Percentiles rank a stretch among this genome's conserved stretches.
Evolutionary conservation across 148 eudicot species (phyloP).

Genomic region (Rhododendron griersonianum): DNA sequence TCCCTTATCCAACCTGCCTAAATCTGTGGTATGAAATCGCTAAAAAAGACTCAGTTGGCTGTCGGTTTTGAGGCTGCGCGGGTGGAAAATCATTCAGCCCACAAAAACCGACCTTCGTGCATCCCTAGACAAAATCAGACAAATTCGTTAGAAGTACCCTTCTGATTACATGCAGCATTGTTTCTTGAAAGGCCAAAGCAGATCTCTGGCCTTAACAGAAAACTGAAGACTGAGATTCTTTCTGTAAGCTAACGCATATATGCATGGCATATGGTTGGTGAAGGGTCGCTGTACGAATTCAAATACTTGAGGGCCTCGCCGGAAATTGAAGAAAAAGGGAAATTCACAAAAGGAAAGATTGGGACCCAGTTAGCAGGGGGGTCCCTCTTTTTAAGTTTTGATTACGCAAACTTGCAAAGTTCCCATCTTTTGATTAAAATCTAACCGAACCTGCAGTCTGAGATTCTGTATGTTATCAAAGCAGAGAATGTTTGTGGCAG

Average conservation of each 20-base stretch:
- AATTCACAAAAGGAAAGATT: not conserved
- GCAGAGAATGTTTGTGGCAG: not conserved
- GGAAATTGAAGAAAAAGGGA: not conserved
- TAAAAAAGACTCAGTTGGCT: not conserved
- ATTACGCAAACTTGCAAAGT: not conserved
- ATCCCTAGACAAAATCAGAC: not conserved
- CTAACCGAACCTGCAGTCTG: not conserved
- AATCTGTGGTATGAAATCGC: not conserved
- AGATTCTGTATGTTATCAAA: not conserved
- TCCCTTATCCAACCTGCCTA: not conserved
- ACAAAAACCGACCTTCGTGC: not conserved
- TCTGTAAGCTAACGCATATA: not conserved
- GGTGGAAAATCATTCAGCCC: too few species aligned
- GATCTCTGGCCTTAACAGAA: not conserved
- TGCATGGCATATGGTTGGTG: not conserved
- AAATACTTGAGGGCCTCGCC: not conserved
- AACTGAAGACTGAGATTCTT: not conserved
- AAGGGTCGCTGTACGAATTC: not conserved
- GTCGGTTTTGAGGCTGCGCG: not conserved
- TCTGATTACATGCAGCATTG: not conserved
- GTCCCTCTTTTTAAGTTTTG: not conserved
- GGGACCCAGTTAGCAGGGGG: not conserved
- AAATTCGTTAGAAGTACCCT: not conserved
- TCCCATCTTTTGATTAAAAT: not conserved
- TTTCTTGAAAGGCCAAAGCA: not conserved